Evolutionary conservation across 1,139 yeast species (phyloP).

Genomic region (Zygosaccharomyces sapae): DNA sequence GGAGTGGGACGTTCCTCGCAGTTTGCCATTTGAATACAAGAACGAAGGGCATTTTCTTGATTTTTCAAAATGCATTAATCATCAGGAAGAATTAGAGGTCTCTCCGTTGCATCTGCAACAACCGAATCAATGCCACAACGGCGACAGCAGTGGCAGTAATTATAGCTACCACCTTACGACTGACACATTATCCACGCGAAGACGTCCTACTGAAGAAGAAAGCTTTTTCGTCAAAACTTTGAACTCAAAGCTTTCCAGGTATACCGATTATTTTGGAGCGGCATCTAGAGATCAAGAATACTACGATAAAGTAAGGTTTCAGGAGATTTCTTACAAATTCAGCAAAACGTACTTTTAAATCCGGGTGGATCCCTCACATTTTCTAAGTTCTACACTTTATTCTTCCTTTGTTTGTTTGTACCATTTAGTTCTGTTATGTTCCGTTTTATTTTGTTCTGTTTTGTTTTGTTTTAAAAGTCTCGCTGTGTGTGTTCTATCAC

Average conservation of each 20-base stretch:
- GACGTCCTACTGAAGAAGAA: constrained; percentile 12
- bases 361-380: not conserved
- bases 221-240: constrained; percentile 20
- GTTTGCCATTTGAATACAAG: constrained; percentile 1
- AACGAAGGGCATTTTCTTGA: not conserved
- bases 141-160: not conserved
- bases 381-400: not conserved
- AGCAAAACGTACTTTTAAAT: constrained; percentile 31
- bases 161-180: not conserved
- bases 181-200: constrained; percentile 1
- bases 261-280: constrained; percentile 23
- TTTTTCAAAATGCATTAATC: constrained; percentile 1
- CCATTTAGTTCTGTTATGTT: not conserved
- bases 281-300: constrained; percentile 30
- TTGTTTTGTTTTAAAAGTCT: too few relatives aligned
- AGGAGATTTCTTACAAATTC: constrained; percentile 35
- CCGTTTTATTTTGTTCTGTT: not conserved
- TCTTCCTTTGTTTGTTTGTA: not conserved
- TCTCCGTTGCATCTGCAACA: not conserved
- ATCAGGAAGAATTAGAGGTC: constrained; percentile 1
- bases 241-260: constrained; percentile 24
- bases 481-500: too few relatives aligned
- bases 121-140: not conserved
- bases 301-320: constrained; percentile 34
- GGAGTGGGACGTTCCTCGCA: constrained; percentile 4